Evolutionary conservation across 169 alveolate species (phyloP), one percentile per base, ranked within the genome.

Genomic region (Babesia bigemina): DNA sequence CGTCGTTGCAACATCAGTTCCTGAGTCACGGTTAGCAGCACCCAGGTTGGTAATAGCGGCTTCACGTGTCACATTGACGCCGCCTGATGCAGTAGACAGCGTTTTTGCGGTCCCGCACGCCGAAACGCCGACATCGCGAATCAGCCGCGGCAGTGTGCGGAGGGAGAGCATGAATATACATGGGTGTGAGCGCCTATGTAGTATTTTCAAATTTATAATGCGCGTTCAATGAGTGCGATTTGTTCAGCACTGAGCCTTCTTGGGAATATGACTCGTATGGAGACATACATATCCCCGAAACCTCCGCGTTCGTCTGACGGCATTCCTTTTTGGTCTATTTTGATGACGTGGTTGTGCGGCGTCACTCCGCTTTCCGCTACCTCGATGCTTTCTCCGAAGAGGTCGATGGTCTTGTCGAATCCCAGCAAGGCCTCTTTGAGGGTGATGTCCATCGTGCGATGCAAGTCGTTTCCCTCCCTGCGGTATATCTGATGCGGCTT

Each of bases 361-460:
- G 95, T 92, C 7, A 92, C 91, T 24, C 89, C 92, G 48, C 71
- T 78, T 60, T 88, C 89, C 52, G 81, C 85, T 39, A 92, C 77
- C 53, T 56, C 61, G 29, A 92, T 78, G 56, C 87, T 79, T 14
- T 91, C 91, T 53, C 94, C 93, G 65, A 92, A 88, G 44, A 86
- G 89, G 57, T 85, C 92, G 39, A 92, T 52, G 21, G 88, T 86
- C 59, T 85, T 82, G 44, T 75, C 72, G 82, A 92, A 92, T 14
- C 95, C 94, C 39, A 91, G 87, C 28, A 92, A 69, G 29, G 95
- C 91, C 65, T 92, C 95, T 36, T 85, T 76, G 36, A 92, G 91
- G 47, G 90, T 67, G 62, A 92, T 92, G 55, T 88, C 92, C 84
- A 88, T 72, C 33, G 63, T 69, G 49, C 91, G 78, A 62, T 91